phyloP scores from a whole-genome alignment of 768 basidiomycete species.

The Leccinellum albellum region DNA sequence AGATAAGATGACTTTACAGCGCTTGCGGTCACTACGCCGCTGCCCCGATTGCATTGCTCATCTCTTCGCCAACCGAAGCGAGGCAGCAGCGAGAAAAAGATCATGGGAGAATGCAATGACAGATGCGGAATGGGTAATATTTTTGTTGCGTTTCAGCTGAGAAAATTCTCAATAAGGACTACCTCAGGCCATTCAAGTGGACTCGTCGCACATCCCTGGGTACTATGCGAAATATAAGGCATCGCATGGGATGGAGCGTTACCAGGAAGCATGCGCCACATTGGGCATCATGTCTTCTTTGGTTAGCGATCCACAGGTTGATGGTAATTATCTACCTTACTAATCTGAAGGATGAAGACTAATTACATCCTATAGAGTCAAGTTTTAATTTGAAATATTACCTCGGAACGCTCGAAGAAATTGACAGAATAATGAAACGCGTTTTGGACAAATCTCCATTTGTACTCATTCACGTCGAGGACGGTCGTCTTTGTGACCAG shows the following conservation, averaged over 20 bases:
- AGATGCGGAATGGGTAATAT: conserved; percentile 6
- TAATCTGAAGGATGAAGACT: not conserved
- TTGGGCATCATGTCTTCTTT: not conserved
- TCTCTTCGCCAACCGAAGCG: conserved; percentile 9
- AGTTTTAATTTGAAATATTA: not conserved
- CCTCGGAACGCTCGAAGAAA: not conserved
- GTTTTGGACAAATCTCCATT: conserved; percentile 3
- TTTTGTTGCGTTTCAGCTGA: not conserved
- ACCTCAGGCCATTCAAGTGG: conserved; percentile 2
- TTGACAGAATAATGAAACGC: not conserved
- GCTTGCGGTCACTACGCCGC: not conserved
- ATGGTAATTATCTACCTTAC: not conserved
- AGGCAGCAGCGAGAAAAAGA: not conserved
- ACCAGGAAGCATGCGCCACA: not conserved
- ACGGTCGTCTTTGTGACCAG: conserved; percentile 3
- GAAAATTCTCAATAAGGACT: not conserved
- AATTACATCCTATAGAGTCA: not conserved
- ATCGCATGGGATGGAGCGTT: not conserved
- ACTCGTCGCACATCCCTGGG: not conserved
- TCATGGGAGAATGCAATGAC: conserved; percentile 1
- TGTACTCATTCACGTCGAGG: conserved; percentile 8
- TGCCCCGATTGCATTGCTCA: not conserved
- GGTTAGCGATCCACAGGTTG: not conserved
- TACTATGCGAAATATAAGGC: not conserved
- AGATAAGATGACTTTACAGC: not conserved